phyloP scores from a whole-genome alignment of 2,329 filamentous ascomycete species.

The Alternaria sp. region DNA sequence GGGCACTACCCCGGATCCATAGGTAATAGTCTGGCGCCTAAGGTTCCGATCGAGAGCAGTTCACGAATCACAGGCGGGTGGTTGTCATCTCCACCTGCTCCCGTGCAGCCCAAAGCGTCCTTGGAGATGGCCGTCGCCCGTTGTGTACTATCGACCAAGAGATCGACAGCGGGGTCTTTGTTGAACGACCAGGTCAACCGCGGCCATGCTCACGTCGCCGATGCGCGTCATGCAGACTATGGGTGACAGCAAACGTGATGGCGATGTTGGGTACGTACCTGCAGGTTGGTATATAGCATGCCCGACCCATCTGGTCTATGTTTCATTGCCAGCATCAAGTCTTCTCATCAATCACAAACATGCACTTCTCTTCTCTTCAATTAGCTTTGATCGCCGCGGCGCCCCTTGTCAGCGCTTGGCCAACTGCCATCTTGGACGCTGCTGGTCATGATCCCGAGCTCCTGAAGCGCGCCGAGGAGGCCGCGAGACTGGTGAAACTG shows the following conservation, averaged over 20 bases:
- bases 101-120: not conserved
- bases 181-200: not conserved
- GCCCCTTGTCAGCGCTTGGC: constrained; percentile 25
- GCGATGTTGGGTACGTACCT: not conserved
- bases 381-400: constrained; percentile 14
- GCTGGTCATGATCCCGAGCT: constrained; percentile 24
- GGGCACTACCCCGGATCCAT: not conserved
- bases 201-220: not conserved
- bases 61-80: not conserved
- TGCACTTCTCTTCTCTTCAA: constrained; percentile 20
- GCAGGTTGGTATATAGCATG: not conserved
- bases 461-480: constrained; percentile 23
- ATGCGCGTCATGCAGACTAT: not conserved
- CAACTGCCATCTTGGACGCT: constrained; percentile 28
- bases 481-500: constrained; percentile 13
- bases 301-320: not conserved
- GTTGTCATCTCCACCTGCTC: not conserved
- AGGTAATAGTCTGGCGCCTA: not conserved
- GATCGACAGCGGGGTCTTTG: constrained; percentile 2
- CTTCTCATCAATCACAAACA: constrained; percentile 6
- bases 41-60: not conserved
- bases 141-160: not conserved
- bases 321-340: not conserved
- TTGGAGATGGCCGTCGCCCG: not conserved
- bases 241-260: not conserved